Conservation (phyloP, 768 basidiomycete genomes). For the Chlorophyllum brunneum region DNA sequence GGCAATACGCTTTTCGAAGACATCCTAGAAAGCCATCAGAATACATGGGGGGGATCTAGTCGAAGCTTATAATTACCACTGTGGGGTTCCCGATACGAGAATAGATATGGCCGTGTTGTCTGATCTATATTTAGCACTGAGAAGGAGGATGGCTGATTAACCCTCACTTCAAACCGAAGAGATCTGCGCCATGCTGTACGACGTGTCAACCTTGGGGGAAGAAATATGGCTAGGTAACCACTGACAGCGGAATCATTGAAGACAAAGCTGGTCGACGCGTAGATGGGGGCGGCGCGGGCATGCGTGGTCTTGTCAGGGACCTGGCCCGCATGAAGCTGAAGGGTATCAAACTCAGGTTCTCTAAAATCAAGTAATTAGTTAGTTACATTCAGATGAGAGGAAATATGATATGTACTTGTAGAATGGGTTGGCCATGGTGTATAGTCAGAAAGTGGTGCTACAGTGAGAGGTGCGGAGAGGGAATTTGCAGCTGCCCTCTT, state of each 20-base stretch:
- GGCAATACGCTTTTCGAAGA: conserved; percentile 77
- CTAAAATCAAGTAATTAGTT: conserved; percentile 22
- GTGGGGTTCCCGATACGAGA: conserved; percentile 69
- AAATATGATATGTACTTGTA: conserved; percentile 26
- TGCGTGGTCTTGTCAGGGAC: conserved; percentile 58
- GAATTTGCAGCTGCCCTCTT: too few species aligned
- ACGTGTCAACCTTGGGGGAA: too few species aligned
- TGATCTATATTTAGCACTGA: conserved; percentile 15
- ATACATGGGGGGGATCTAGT: conserved; percentile 1
- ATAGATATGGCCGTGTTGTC: conserved; percentile 58
- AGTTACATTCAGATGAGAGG: not conserved
- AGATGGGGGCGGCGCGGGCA: conserved; percentile 77
- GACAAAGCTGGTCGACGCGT: conserved; percentile 66
- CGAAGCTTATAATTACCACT: conserved; percentile 37
- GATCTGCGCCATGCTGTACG: conserved; percentile 62
- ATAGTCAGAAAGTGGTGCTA: too few species aligned
- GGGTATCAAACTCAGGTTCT: conserved; percentile 73
- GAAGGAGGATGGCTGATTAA: not conserved
- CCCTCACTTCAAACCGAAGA: conserved; percentile 56
- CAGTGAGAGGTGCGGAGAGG: too few species aligned
- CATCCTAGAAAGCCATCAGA: conserved; percentile 41
- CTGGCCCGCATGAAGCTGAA: conserved; percentile 79
- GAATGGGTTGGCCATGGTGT: conserved; percentile 31
- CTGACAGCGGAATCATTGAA: conserved; percentile 68
- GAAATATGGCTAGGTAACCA: not conserved